phyloP scores from a whole-genome alignment of 495 filamentous ascomycete species.

The Aspergillus nidulans region DNA sequence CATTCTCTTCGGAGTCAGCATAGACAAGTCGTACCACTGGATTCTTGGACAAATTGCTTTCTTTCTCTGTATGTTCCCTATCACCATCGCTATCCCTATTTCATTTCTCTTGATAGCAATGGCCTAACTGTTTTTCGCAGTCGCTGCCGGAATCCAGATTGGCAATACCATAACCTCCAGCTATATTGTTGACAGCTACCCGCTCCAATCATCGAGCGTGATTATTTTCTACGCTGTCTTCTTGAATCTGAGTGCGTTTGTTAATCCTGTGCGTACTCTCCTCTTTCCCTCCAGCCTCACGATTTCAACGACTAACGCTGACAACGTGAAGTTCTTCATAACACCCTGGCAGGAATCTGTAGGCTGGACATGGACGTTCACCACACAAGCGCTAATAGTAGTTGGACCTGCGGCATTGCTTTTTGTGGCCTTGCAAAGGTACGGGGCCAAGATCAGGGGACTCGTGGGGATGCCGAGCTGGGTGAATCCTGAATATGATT shows the following conservation, averaged over 20 bases:
- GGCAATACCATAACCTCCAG: conserved; percentile 54
- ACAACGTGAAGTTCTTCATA: conserved; percentile 50
- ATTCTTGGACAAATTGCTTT: conserved; percentile 58
- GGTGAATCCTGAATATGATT: conserved; percentile 45
- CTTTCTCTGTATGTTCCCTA: conserved; percentile 38
- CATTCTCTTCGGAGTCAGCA: conserved; percentile 54
- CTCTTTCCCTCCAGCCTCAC: background rate
- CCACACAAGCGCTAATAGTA: conserved; percentile 49
- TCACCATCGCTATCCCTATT: background rate
- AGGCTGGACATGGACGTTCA: conserved; percentile 57
- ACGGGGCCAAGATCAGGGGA: conserved; percentile 33
- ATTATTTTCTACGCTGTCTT: conserved; percentile 60
- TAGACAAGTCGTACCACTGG: conserved; percentile 56
- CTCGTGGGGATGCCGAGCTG: conserved; percentile 28
- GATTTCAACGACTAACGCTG: background rate
- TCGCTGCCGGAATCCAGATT: conserved; percentile 58
- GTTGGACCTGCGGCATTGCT: conserved; percentile 38
- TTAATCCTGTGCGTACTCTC: conserved; percentile 34
- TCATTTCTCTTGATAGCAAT: background rate
- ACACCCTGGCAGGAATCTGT: conserved; percentile 45
- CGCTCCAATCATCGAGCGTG: conserved; percentile 53
- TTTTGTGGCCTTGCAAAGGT: conserved; percentile 42
- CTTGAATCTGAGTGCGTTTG: conserved; percentile 52
- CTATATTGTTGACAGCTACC: conserved; percentile 58
- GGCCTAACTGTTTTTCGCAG: conserved; percentile 19